Evolutionary conservation across 371 early-diverging fungal species (phyloP), one percentile per base, ranked within the genome.

Genomic region (Mucor racemosus): DNA sequence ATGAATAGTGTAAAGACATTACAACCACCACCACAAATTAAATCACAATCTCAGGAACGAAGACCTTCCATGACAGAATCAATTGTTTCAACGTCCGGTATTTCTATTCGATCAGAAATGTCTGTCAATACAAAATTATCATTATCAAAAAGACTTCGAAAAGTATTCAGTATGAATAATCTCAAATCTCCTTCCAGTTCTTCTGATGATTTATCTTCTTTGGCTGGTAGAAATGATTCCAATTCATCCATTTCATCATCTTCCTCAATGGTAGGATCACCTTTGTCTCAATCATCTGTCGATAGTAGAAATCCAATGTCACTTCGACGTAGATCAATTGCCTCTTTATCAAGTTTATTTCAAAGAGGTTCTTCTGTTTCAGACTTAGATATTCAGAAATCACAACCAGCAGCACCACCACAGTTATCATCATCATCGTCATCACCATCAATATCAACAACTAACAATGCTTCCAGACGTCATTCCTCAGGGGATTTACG

Each of bases 151-250:
- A 73, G 76, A 21, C 70, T 84, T n/a, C 78, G 84, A 10, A 77
- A 79, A 42, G 84, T 84, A 9, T 84, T 84, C 39, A 84, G 84
- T 48, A 81, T 84, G 81, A 73, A 69, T 58, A 79, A 74, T 40
- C 50, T 79, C 9, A 65, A 10, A 19, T 33, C 62, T 36, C 31
- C 55, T 15, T 53, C 62, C 41, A 15, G 13, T 14, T 54, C 73
- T 15, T 64, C 39, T 14, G 21, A 60, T 35, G 69, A 69, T 36
- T 42, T 66, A 8, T 31, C 48, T 31, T 42, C 68, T 14, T 19
- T 62, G 5, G 31, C 39, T 44, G 62, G 57, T 14, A 60, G 39
- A 39, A 65, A 68, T 35, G 70, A 42, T 3, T 66, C 68, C 9
- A 58, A 19, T 26, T 72, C 61, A 31, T 60, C 71, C 7, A 33